These are phyloP conservation scores for Cryphonectria radicalis DNA, from an alignment of 2,329 filamentous ascomycete genomes.

Conservation along the genomic window DNA sequence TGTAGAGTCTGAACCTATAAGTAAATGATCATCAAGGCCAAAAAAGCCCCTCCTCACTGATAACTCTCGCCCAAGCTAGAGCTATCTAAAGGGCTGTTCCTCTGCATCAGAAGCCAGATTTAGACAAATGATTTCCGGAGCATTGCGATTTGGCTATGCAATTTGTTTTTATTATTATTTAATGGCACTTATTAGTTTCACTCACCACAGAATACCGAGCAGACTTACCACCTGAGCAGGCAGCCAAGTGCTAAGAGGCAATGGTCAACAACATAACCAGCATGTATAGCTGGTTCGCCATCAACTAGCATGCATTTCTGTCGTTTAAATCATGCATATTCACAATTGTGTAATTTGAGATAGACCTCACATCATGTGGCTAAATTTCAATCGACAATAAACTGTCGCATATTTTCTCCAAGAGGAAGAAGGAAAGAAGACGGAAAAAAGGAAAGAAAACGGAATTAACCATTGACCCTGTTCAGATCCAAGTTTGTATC, in stretches of 20 bases:
- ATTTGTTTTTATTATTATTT: background rate
- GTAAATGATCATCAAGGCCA: background rate
- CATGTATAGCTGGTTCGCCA: background rate
- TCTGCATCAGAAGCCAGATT: background rate
- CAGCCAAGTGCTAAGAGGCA: background rate
- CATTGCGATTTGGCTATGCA: background rate
- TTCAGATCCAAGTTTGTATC: background rate
- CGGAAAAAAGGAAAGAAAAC: background rate
- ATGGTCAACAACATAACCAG: background rate
- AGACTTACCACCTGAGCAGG: background rate
- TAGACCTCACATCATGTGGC: background rate
- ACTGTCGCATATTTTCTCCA: background rate
- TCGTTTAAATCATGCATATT: too few relatives aligned
- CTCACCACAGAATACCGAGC: background rate
- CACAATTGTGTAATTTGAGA: too few relatives aligned
- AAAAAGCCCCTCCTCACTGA: background rate
- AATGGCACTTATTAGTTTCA: background rate
- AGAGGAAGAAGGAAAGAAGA: background rate
- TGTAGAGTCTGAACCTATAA: too few relatives aligned
- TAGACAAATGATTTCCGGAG: background rate
- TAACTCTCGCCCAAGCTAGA: background rate
- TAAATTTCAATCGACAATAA: background rate
- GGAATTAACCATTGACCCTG: background rate
- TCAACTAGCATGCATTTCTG: background rate
- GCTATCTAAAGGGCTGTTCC: background rate